Conservation (phyloP, 192 early-diverging fungal genomes). For the Funneliformis geosporum region DNA sequence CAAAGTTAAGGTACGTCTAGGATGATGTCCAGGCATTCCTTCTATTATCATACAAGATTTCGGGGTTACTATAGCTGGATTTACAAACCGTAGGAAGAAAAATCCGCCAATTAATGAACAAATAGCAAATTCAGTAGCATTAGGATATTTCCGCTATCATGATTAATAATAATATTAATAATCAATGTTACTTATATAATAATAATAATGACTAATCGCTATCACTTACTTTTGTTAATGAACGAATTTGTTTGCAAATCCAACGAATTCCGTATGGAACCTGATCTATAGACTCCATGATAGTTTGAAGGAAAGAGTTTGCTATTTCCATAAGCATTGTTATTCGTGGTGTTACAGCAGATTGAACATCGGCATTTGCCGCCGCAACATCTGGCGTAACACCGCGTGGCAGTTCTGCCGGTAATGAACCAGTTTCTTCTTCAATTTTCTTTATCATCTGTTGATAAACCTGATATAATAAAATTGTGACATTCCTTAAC, state of each 20-base stretch:
- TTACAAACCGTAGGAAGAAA: constrained; percentile 95
- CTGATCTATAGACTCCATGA: constrained; percentile 77
- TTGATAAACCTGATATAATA: constrained; percentile 64
- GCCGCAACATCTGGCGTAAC: constrained; percentile 83
- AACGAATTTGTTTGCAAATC: constrained; percentile 98
- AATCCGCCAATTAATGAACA: constrained; percentile 97
- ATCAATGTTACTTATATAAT: background rate
- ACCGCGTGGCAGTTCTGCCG: constrained; percentile 67
- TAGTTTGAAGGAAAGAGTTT: constrained; percentile 81
- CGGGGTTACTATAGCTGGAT: constrained; percentile 97
- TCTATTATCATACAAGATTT: constrained; percentile 94
- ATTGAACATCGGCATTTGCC: constrained; percentile 78
- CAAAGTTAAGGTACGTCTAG: constrained; percentile 86
- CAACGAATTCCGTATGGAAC: constrained; percentile 96
- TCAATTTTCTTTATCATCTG: constrained; percentile 81
- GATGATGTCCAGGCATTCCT: constrained; percentile 72
- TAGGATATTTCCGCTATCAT: constrained; percentile 78
- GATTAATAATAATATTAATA: constrained; percentile 25
- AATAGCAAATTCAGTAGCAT: constrained; percentile 83
- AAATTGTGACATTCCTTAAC: background rate
- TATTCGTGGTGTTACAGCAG: constrained; percentile 79
- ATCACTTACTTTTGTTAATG: constrained; percentile 69
- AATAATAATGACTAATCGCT: background rate
- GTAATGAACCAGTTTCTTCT: constrained; percentile 57
- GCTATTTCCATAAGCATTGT: constrained; percentile 85